phyloP scores from a whole-genome alignment of 2,329 filamentous ascomycete species.

The Phialophora expanda region DNA sequence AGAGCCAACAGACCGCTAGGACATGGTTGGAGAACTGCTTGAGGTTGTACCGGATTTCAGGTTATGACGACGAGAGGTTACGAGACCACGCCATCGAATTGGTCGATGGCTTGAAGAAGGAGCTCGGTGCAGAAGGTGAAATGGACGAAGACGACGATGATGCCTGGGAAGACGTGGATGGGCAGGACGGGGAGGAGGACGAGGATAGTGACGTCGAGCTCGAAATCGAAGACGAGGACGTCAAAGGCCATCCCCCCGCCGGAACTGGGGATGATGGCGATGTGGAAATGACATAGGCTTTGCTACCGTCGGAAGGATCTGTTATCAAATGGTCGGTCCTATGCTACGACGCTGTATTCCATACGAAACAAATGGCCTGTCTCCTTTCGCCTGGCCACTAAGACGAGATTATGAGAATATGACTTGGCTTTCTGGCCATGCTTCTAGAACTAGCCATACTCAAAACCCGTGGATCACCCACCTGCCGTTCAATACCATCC shows the following conservation, averaged over 20 bases:
- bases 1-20: slow-evolving; percentile 62
- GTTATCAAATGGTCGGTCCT: not conserved
- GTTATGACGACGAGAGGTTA: slow-evolving; percentile 68
- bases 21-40: slow-evolving; percentile 80
- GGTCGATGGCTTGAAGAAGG: slow-evolving; percentile 62
- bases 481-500: not conserved
- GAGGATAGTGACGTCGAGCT: slow-evolving; percentile 33
- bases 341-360: not conserved
- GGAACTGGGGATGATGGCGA: slow-evolving; percentile 31
- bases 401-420: not conserved
- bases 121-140: slow-evolving; percentile 66
- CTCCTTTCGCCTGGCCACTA: not conserved
- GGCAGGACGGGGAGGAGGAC: slow-evolving; percentile 55
- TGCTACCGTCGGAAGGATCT: not conserved
- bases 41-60: slow-evolving; percentile 74
- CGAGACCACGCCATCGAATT: slow-evolving; percentile 53
- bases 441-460: not conserved
- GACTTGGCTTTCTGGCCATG: not conserved
- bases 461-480: not conserved
- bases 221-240: slow-evolving; percentile 45
- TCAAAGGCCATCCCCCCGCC: slow-evolving; percentile 51
- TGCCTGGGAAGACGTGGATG: slow-evolving; percentile 60
- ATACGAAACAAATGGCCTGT: not conserved
- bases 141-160: slow-evolving; percentile 62
- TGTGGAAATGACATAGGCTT: slow-evolving; percentile 32